phyloP scores from a whole-genome alignment of 148 eudicot species.

The Rhododendron mucronatum region DNA sequence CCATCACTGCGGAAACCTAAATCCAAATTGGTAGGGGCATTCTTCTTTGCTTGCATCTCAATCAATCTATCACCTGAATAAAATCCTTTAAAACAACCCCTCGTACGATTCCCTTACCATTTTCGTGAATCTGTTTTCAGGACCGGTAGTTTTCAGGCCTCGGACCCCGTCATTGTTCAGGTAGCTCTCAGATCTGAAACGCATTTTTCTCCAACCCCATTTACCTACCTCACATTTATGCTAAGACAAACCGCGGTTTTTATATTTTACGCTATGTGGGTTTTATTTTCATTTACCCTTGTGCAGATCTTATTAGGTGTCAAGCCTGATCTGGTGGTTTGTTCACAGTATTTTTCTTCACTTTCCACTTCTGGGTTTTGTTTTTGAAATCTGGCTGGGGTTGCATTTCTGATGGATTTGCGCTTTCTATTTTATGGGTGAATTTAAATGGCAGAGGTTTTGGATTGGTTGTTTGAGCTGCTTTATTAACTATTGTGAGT shows the following conservation, averaged over 20 bases:
- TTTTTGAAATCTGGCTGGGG: background rate
- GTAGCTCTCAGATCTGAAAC: constrained; percentile 34
- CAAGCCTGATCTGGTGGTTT: background rate
- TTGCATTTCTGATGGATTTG: background rate
- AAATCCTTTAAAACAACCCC: background rate
- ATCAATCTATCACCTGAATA: constrained; percentile 16
- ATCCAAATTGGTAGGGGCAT: constrained; percentile 12
- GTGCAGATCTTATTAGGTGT: background rate
- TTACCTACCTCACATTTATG: background rate
- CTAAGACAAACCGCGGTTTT: too few species aligned
- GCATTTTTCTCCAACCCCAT: constrained; percentile 12
- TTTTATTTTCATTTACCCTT: background rate
- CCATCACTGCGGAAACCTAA: background rate
- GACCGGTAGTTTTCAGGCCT: constrained; percentile 11
- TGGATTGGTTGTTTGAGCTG: background rate
- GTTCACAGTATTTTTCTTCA: background rate
- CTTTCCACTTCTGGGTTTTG: background rate
- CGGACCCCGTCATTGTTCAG: constrained; percentile 8
- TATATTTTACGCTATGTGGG: too few species aligned
- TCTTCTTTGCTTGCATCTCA: constrained; percentile 26
- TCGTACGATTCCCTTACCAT: background rate
- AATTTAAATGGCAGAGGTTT: background rate
- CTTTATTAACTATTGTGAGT: background rate
- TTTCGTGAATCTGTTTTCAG: constrained; percentile 13
- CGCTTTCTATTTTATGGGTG: background rate